Base-by-base conservation (phyloP, 2,329 filamentous ascomycete species). In the Apiospora marii region DNA sequence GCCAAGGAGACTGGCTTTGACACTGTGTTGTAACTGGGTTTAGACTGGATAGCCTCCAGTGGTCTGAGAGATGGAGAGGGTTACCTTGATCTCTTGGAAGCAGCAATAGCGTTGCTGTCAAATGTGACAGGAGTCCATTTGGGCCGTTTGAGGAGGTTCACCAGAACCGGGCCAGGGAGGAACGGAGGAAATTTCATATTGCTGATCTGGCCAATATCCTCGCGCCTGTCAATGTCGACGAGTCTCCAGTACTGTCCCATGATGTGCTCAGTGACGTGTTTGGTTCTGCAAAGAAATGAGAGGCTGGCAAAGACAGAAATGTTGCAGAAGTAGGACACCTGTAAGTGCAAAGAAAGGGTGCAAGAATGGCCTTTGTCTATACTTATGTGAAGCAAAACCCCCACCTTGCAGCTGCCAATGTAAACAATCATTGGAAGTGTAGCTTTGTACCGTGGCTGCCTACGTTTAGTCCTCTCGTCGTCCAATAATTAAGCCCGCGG, bases 221-320 rank as follows among this genome's bases (percentile, higher is more conserved):
- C 51, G 51, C 51, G 51, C 27, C 51, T 58, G 51, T 58, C 27
- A 7, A 58, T 58, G 30, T 58, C 6, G 51, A 58, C 51, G 30
- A 58, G 51, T 16, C 12, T 30, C 51, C 51, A 58, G 51, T 58
- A 30, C 27, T 58, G 51, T 19, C 51, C 51, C 51, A 58, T 58
- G 51, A 24, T 49, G 48, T 12, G 10, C n/a, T 7, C 5, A 22
- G 48, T 48, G 22, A 22, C 7, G 24, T 30, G 24, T 19, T 34
- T 58, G 51, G n/a, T 51, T 3, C 14, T 24, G 49, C 27, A 48
- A 1, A 58, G 51, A 58, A 30, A 27, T 6, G 22, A 30, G 51
- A 30, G 24, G 51, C 13, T 30, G 24, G 2, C 5, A 14, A 30
- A 6, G 51, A 30, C 12, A 19, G 5, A 19, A 30, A 13, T 58